Conservation (phyloP, 306 rosid species). For the Cajanus cajan region DNA sequence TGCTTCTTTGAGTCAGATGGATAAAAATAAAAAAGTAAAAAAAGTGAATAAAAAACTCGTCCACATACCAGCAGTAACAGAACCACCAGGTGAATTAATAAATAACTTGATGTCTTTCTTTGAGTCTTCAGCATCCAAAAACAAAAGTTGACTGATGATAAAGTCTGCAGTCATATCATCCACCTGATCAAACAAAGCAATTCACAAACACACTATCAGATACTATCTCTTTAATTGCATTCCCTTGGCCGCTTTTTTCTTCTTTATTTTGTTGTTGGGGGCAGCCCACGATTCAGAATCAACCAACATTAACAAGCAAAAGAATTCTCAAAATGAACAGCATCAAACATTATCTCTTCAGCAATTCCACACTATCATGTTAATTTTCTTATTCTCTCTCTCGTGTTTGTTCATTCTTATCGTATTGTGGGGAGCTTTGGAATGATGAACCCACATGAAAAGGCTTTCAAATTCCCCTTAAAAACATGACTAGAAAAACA, state of each 20-base stretch:
- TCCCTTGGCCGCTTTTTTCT: not conserved
- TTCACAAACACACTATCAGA: constrained; percentile 11
- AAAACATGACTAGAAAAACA: not conserved
- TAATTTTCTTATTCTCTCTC: not conserved
- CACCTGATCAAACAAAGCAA: constrained; percentile 58
- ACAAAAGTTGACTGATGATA: constrained; percentile 78
- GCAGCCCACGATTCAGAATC: not conserved
- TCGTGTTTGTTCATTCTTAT: not conserved
- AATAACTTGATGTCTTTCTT: constrained; percentile 78
- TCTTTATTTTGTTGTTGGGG: not conserved
- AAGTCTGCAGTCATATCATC: constrained; percentile 93
- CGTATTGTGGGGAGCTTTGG: not conserved
- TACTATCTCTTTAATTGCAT: not conserved
- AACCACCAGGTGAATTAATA: constrained; percentile 97
- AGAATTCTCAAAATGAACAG: constrained; percentile 6
- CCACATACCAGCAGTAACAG: constrained; percentile 83
- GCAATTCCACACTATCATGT: constrained; percentile 4
- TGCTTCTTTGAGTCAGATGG: not conserved
- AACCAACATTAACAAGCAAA: constrained; percentile 4
- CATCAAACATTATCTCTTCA: constrained; percentile 1
- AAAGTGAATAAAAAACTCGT: not conserved
- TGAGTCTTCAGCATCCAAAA: constrained; percentile 90
- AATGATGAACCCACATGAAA: constrained; percentile 32
- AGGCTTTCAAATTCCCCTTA: constrained; percentile 31
- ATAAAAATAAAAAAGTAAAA: constrained; percentile 1